Evolutionary conservation across 2,329 filamentous ascomycete genomes (phyloP).

Genomic region (Botrytis tulipae): DNA sequence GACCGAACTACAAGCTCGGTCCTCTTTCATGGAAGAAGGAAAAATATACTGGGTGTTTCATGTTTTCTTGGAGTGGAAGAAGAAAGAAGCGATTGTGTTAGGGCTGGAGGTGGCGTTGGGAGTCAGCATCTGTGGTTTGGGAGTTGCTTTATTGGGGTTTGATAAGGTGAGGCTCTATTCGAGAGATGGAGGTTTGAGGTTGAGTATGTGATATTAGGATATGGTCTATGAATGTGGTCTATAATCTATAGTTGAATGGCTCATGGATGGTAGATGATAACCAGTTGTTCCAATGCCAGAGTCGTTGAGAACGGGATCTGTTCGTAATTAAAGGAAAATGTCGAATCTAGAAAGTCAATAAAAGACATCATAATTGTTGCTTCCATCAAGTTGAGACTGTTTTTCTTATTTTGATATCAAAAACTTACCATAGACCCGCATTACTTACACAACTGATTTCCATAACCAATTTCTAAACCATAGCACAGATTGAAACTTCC

Average conservation of each 20-base stretch:
- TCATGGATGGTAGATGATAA: background rate
- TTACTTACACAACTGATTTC: background rate
- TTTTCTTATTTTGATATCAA: background rate
- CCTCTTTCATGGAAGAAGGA: background rate
- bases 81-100: background rate
- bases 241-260: background rate
- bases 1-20: background rate
- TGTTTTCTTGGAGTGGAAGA: background rate
- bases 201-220: background rate
- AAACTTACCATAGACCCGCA: background rate
- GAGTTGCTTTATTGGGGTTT: background rate
- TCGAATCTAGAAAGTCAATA: background rate
- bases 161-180: background rate
- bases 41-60: background rate
- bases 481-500: background rate
- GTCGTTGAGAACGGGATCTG: background rate
- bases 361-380: background rate
- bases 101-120: background rate
- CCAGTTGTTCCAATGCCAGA: background rate
- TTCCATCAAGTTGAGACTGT: background rate
- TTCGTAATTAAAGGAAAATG: too few species aligned
- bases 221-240: background rate
- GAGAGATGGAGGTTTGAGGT: background rate
- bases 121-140: background rate
- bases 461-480: too few species aligned